These are phyloP conservation scores for Coffea humblotiana DNA, from an alignment of 305 asterid genomes.

Conservation along the genomic window DNA sequence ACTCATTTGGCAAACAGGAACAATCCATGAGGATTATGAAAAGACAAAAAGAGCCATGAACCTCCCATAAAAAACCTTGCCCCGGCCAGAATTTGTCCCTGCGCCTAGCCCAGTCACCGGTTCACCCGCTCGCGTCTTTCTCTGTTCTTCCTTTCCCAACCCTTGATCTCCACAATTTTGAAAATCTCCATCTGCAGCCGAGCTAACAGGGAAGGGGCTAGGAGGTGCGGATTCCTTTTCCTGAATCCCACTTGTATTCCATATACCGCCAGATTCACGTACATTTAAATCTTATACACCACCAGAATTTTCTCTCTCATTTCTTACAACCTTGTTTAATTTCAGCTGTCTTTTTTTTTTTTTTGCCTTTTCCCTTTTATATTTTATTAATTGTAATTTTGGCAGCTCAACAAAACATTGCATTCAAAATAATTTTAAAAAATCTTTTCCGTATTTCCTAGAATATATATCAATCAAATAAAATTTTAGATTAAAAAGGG, in stretches of 20 bases:
- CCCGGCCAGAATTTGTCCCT: not conserved
- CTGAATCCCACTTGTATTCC: not conserved
- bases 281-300: not conserved
- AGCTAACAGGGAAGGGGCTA: not conserved
- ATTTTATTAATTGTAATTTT: no score
- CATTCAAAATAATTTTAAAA: not conserved
- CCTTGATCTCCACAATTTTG: not conserved
- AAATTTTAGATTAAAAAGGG: not conserved
- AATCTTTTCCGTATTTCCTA: not conserved
- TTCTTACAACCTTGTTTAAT: not conserved
- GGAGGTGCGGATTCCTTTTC: constrained; percentile 5
- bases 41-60: not conserved
- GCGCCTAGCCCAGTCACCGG: not conserved
- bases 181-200: not conserved
- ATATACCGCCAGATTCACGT: not conserved
- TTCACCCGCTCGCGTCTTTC: not conserved
- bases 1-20: no score
- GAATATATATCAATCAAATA: not conserved
- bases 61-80: not conserved
- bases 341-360: constrained; percentile 1
- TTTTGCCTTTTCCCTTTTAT: not conserved
- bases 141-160: not conserved
- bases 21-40: not conserved
- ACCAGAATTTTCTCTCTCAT: not conserved
- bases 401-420: not conserved